phyloP scores from a whole-genome alignment of 495 filamentous ascomycete genomes.

The Staphylotrichum tortipilum region DNA sequence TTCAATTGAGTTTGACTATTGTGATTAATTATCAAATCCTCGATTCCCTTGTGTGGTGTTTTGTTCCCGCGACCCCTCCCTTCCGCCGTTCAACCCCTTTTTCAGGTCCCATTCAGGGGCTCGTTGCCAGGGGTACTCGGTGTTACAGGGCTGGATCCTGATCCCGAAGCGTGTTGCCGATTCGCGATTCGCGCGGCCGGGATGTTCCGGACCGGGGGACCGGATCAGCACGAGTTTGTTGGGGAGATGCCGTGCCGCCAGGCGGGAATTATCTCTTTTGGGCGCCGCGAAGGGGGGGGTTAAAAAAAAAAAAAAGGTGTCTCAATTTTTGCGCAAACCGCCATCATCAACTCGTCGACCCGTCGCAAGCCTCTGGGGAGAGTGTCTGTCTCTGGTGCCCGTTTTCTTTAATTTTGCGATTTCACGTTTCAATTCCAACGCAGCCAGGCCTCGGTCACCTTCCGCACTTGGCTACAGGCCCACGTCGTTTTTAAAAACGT shows the following conservation, averaged over 20 bases:
- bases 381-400: neutral
- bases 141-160: neutral
- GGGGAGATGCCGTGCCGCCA: neutral
- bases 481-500: no score
- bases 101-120: constrained; percentile 2
- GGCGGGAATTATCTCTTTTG: neutral
- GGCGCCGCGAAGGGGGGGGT: neutral
- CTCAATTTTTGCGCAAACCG: neutral
- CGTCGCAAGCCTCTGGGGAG: neutral
- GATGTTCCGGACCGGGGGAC: constrained; percentile 12
- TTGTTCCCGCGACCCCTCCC: neutral
- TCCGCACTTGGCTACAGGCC: neutral
- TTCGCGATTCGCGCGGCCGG: constrained; percentile 13
- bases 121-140: neutral
- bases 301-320: constrained; percentile 6
- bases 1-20: neutral
- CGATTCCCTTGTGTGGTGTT: neutral
- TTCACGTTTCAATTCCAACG: no score
- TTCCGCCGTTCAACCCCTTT: no score
- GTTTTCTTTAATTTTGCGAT: neutral
- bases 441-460: neutral
- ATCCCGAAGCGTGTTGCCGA: constrained; percentile 2
- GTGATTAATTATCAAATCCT: neutral
- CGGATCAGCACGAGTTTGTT: constrained; percentile 8
- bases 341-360: neutral